These are phyloP conservation scores for Trichoderma guizhouense DNA, from an alignment of 2,329 filamentous ascomycete species.

Conservation along the genomic window DNA sequence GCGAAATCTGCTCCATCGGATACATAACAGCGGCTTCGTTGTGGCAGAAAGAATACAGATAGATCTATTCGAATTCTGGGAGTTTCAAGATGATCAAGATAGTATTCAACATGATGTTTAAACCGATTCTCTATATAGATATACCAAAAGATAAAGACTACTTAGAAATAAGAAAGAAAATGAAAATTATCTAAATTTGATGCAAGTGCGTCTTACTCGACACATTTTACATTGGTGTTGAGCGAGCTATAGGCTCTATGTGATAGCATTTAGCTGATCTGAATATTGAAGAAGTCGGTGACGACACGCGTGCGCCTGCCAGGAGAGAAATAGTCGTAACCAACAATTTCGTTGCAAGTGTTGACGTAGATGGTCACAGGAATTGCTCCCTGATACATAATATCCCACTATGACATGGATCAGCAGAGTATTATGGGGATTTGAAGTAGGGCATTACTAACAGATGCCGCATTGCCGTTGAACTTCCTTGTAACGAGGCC, in stretches of 20 bases:
- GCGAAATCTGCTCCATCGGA: background rate
- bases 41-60: conserved; percentile 24
- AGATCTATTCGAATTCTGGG: conserved; percentile 26
- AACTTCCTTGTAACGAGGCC: conserved; percentile 26
- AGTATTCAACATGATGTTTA: background rate
- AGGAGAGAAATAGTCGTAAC: conserved; percentile 36
- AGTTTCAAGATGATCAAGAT: background rate
- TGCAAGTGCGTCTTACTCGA: no score
- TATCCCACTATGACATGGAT: conserved; percentile 31
- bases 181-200: background rate
- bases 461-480: conserved; percentile 25
- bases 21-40: conserved; percentile 25
- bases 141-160: background rate
- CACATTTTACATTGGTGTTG: no score
- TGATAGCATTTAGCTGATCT: background rate
- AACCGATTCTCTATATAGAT: background rate
- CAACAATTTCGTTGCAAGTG: conserved; percentile 33
- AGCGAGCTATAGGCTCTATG: background rate
- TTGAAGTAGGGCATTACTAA: conserved; percentile 14
- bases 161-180: background rate
- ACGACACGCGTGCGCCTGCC: conserved; percentile 29
- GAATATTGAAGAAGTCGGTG: conserved; percentile 32
- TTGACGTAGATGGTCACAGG: conserved; percentile 37
- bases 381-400: conserved; percentile 35
- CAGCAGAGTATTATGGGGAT: background rate